A percentile compares a stretch with the other conserved stretches of the same genome.
These are phyloP conservation scores for Salix caprea DNA, from an alignment of 345 rosid species.

Conservation along the genomic window DNA sequence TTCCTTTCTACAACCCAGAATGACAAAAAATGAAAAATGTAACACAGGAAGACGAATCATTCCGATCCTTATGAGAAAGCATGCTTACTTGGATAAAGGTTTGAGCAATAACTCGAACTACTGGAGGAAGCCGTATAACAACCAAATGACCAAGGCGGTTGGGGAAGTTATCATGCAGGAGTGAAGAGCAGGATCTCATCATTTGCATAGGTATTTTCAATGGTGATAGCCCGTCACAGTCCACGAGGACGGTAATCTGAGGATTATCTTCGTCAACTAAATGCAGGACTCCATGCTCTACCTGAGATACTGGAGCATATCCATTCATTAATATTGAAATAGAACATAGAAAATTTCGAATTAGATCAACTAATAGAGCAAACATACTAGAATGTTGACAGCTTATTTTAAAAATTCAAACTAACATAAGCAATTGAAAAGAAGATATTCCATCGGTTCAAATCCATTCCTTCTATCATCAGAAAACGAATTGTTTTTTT, in stretches of 20 bases:
- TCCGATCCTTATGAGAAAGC: neutral
- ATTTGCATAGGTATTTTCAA: constrained; percentile 85
- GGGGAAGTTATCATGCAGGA: constrained; percentile 91
- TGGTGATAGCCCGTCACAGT: constrained; percentile 87
- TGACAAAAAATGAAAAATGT: neutral
- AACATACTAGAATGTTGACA: neutral
- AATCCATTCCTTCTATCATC: neutral
- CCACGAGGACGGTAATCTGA: constrained; percentile 75
- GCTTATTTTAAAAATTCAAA: neutral
- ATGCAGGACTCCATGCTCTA: constrained; percentile 70
- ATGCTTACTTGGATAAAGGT: constrained; percentile 75
- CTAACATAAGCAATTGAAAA: neutral
- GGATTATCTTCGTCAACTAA: constrained; percentile 51
- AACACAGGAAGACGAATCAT: neutral
- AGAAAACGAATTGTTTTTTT: neutral
- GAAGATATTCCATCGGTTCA: neutral
- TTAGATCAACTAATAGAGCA: neutral
- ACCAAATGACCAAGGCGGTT: constrained; percentile 75
- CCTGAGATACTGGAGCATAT: constrained; percentile 77
- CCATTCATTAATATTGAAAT: neutral
- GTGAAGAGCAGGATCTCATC: constrained; percentile 74
- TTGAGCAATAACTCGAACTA: constrained; percentile 77
- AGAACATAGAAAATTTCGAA: neutral
- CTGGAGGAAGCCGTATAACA: constrained; percentile 83
- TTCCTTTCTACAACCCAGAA: neutral